Percentiles rank a stretch among this genome's conserved stretches.
Evolutionary conservation across 208 protist genomes (phyloP).

Genomic region (Trypanosomatidae sp.): DNA sequence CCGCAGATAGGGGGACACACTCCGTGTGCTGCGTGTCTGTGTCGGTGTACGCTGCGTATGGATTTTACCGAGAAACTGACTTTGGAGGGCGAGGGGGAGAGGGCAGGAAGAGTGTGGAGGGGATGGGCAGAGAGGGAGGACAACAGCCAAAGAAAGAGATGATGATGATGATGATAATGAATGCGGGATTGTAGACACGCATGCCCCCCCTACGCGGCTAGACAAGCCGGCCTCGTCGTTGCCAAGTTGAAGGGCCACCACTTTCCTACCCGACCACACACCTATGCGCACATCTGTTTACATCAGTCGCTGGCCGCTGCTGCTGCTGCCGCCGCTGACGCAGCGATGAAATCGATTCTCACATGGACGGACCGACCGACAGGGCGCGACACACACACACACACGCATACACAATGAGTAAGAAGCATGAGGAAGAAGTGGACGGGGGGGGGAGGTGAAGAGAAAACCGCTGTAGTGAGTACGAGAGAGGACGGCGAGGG

Average conservation of each 20-base stretch:
- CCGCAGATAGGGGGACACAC: too few species aligned
- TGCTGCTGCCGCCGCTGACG: not conserved
- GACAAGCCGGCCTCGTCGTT: not conserved
- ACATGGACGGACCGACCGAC: not conserved
- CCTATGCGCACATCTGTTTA: not conserved
- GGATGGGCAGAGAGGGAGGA: not conserved
- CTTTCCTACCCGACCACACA: not conserved
- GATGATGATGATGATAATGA: not conserved
- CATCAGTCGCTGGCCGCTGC: not conserved
- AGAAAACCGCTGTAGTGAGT: not conserved
- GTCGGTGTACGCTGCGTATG: too few species aligned
- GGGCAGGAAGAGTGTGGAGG: not conserved
- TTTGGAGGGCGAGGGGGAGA: not conserved
- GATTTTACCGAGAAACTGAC: too few species aligned
- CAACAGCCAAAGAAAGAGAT: not conserved
- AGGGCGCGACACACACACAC: not conserved
- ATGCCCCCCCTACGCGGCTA: not conserved
- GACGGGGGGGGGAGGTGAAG: not conserved
- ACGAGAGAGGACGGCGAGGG: not conserved
- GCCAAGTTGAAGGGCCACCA: not conserved
- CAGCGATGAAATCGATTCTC: too few species aligned
- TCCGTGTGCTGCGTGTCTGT: too few species aligned
- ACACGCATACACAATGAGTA: not conserved
- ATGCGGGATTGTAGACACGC: too few species aligned
- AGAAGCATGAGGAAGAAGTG: not conserved